Base-by-base conservation (phyloP, 495 filamentous ascomycete species). In the Penicillium lagena region DNA sequence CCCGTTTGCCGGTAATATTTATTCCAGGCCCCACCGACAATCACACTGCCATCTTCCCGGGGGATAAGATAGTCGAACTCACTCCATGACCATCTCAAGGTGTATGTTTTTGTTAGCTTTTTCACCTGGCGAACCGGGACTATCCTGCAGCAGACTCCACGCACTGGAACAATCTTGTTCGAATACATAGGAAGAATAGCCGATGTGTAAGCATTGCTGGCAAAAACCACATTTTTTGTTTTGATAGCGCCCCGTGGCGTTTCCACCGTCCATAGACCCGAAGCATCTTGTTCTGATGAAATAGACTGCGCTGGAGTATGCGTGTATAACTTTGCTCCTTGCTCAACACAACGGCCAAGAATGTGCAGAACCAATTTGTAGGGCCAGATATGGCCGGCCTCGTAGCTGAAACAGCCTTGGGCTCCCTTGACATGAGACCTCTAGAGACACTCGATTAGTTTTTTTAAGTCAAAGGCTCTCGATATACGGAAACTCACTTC, bases 121-220 rank as follows among this genome's bases (percentile, higher is more conserved):
- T n/a, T n/a, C n/a, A n/a, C n/a, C n/a, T n/a, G n/a, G n/a, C n/a
- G n/a, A n/a, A n/a, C n/a, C n/a, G n/a, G n/a, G n/a, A n/a, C n/a
- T n/a, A 67, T 70, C 7, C 62, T 63, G 42, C 60, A 45, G 28
- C 60, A 64, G 15, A 59, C 58, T 2, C 86, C 86, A 13, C 83
- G 66, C 0, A 88, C 85, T 0, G 89, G 89, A 12, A 90, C 78
- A 48, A 95, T 86, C 14, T 88, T 72, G 42, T 83, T 80, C 35
- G 67, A 62, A 51, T 91, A 87, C 8, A 66, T 51, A 0, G 86
- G 86, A 4, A 87, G 69, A 3, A 95, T 67, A 43, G 81, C 67
- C 0, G 86, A 83, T 0, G 86, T 90, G 50, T 93, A 91, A 5
- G 68, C 89, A 53, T 95, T 95, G 1, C 83, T 89, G 0, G 86